Evolutionary conservation across 1,139 yeast species (phyloP).

Genomic region (Yamadazyma atlantica): DNA sequence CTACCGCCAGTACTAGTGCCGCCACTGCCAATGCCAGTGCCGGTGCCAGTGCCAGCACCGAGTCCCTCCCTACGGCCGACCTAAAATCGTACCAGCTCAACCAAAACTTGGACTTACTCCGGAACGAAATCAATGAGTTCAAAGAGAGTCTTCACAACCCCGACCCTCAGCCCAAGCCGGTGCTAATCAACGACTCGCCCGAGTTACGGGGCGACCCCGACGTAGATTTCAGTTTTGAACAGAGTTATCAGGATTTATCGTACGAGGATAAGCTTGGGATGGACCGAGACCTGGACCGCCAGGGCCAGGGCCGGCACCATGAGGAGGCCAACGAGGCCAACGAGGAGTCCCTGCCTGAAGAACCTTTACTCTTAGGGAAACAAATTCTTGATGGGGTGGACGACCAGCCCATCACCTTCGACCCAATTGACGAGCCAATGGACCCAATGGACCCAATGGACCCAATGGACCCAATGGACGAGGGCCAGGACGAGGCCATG

Average conservation of each 20-base stretch:
- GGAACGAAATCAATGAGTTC: constrained; percentile 48
- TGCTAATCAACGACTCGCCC: constrained; percentile 13
- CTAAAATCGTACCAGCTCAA: constrained; percentile 32
- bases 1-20: neutral
- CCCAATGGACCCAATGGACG: too few relatives aligned
- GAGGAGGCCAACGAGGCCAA: too few relatives aligned
- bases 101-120: constrained; percentile 42
- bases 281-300: constrained; percentile 24
- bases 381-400: neutral
- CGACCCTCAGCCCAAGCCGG: constrained; percentile 24
- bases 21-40: neutral
- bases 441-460: too few relatives aligned
- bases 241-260: constrained; percentile 40
- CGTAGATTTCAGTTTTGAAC: constrained; percentile 42
- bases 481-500: too few relatives aligned
- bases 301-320: too few relatives aligned
- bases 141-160: constrained; percentile 40
- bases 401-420: neutral
- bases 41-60: neutral
- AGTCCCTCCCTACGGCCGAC: constrained; percentile 13
- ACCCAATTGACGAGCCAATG: too few relatives aligned
- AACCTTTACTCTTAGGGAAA: neutral
- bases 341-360: neutral
- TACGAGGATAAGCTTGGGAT: constrained; percentile 44
- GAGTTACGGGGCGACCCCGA: constrained; percentile 9